A percentile compares a stretch with the other conserved stretches of the same genome.
Conservation (phyloP, 1,284 basidiomycete genomes). For the Pseudomicrostroma phylloplanum region DNA sequence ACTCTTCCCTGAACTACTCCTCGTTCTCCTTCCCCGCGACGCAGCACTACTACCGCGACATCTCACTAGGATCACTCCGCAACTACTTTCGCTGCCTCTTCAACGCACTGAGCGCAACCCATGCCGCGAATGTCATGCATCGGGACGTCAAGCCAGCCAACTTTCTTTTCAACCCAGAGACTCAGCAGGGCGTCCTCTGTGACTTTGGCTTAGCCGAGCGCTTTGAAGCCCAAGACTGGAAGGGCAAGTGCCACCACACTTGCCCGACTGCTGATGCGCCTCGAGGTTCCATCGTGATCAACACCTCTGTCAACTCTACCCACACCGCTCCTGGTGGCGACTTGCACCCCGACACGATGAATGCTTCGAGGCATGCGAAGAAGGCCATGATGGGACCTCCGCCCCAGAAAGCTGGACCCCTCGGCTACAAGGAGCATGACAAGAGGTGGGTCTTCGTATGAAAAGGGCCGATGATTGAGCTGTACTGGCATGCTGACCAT, state of each 20-base stretch:
- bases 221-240: constrained; percentile 43
- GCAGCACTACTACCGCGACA: constrained; percentile 57
- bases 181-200: constrained; percentile 77
- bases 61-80: constrained; percentile 71
- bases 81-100: constrained; percentile 87
- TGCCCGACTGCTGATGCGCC: constrained; percentile 32
- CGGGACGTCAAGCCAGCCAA: constrained; percentile 98
- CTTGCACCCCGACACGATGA: constrained; percentile 12
- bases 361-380: neutral
- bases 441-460: neutral
- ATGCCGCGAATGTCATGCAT: constrained; percentile 82
- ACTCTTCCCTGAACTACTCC: neutral
- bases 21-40: neutral
- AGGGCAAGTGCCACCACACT: constrained; percentile 47
- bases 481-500: neutral
- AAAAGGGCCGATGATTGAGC: neutral
- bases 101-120: constrained; percentile 80
- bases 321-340: constrained; percentile 39
- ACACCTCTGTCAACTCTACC: constrained; percentile 30
- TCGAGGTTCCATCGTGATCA: constrained; percentile 39
- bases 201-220: constrained; percentile 73
- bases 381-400: neutral
- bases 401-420: constrained; percentile 21
- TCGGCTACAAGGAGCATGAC: constrained; percentile 45
- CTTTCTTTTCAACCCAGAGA: constrained; percentile 84